Conservation (phyloP, 2,329 filamentous ascomycete genomes). For the Laburnicola sp. region DNA sequence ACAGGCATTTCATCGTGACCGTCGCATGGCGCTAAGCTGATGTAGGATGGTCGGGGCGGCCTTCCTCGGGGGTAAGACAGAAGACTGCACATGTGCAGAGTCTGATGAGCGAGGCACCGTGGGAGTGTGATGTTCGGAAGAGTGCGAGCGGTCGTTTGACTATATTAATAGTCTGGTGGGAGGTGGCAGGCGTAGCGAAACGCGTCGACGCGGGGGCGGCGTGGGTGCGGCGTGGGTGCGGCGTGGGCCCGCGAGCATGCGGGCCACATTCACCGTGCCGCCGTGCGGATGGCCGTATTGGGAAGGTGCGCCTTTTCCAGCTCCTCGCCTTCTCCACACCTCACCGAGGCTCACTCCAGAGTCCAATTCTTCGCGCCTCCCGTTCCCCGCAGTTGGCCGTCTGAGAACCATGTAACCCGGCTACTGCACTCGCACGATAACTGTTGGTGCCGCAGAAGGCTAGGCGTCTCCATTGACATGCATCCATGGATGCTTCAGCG, state of each 20-base stretch:
- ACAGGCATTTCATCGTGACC: conserved; percentile 9
- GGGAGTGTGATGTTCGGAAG: not conserved
- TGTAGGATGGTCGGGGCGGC: conserved; percentile 6
- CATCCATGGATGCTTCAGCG: conserved; percentile 21
- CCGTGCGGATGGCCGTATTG: not conserved
- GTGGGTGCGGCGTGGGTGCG: not conserved
- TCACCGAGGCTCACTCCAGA: no score
- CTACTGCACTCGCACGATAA: conserved; percentile 1
- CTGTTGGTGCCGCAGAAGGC: not conserved
- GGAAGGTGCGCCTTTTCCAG: not conserved
- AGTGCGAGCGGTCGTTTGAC: not conserved
- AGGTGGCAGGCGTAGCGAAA: no score
- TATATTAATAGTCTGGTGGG: no score
- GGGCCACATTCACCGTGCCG: not conserved
- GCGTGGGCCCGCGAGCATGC: not conserved
- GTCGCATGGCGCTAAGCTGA: conserved; percentile 9
- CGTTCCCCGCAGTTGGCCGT: not conserved
- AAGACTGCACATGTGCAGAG: not conserved
- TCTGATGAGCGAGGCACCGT: not conserved
- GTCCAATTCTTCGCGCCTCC: no score
- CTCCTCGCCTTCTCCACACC: not conserved
- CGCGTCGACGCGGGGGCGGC: not conserved
- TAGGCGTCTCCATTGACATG: conserved; percentile 36
- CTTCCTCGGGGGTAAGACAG: not conserved
- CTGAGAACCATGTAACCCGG: conserved; percentile 2